Conservation (phyloP, 176 grass and related monocot genomes). For the Triticum monococcum region DNA sequence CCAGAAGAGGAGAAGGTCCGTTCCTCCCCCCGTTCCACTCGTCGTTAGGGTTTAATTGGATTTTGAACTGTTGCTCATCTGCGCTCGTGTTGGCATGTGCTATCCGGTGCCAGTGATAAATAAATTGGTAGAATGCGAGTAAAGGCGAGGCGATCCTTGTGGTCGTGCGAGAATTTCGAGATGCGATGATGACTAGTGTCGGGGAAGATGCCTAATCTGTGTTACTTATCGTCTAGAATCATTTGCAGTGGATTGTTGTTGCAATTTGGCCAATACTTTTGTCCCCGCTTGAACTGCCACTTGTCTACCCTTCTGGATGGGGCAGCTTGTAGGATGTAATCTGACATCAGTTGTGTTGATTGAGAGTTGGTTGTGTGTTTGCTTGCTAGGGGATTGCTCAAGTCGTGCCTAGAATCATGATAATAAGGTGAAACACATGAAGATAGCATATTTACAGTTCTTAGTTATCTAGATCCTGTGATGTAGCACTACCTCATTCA, state of each 20-base stretch:
- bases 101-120: neutral
- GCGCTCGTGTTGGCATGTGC: neutral
- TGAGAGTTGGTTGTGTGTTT: neutral
- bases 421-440: neutral
- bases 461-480: neutral
- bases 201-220: neutral
- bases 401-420: neutral
- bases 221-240: constrained; percentile 6
- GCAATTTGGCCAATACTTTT: neutral
- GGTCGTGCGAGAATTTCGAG: neutral
- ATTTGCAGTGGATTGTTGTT: neutral
- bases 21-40: neutral
- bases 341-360: neutral
- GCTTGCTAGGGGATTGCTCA: neutral
- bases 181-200: constrained; percentile 6
- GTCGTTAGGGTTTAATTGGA: neutral
- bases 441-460: neutral
- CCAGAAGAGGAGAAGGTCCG: constrained; percentile 44
- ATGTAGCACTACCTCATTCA: neutral
- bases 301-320: neutral
- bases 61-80: neutral
- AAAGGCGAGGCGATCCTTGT: neutral
- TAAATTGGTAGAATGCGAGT: neutral
- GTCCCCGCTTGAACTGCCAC: neutral
- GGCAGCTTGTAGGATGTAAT: neutral